Base-by-base conservation (phyloP, 2,329 filamentous ascomycete genomes). In the Colletotrichum endophyticum region DNA sequence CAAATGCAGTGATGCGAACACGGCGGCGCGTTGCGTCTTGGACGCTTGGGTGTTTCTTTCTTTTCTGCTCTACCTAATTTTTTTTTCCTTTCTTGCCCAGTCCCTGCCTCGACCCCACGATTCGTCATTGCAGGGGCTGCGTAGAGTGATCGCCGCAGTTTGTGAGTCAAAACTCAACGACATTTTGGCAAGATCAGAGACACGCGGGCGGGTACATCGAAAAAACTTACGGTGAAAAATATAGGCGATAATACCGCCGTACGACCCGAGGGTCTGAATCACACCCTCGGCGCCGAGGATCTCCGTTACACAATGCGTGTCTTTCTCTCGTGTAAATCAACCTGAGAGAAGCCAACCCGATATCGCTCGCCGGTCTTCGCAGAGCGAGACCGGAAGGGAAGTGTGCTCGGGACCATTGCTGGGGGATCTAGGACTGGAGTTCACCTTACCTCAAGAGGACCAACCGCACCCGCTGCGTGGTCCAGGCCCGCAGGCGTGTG, bases 351-450 rank as follows among this genome's bases (percentile, higher is more conserved):
- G 28, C 25, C 19, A 53, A 25, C 22, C 68, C 68, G 68, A 63
- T 70, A 70, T 63, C 68, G 68, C 57, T 70, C 57, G 34, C 57
- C 68, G 66, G 57, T 70, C 57, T 16, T 70, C 68, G 68, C 68
- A 70, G 57, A 62, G 68, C 68, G 68, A 70, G 59, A 70, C 59
- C 68, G 68, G 68, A 63, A 34, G 34, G 64, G 19, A 28, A 53
- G 15, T 16, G 13, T 36, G 66, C 22, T 62, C 64, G n/a, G 39
- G 28, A 34, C 44, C n/a, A 59, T 53, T 53, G 44, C 44, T 13
- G 16, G 30, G 22, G 32, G 16, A 15, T 39, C 22, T 15, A 36
- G 57, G 27, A 57, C 67, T 36, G 25, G 66, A 30, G 19, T 32
- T 70, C 36, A 32, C 27, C 32, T 62, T 22, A 15, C 57, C 32